Evolutionary conservation across 1,139 yeast genomes (phyloP), one percentile per base, ranked within the genome.

Genomic region (Debaryomyces psychrophilus): DNA sequence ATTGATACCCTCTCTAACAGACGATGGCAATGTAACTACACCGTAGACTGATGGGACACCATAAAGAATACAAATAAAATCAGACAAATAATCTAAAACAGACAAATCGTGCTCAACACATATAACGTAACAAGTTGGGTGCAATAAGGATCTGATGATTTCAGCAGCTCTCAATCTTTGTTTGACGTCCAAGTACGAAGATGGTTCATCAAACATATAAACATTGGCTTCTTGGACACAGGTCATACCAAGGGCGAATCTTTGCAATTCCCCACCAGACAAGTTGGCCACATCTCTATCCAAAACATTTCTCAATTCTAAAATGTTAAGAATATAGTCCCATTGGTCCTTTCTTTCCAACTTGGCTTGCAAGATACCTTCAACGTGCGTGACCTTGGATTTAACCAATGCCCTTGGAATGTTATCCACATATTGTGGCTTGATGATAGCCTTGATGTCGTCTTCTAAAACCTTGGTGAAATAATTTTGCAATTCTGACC

Each of bases 41-140:
- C 99, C 99, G 67, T 93, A 93, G 43, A 93, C 96, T 4, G 99
- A 92, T 46, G 99, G 97, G 48, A 90, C 95, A 76, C 99, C 99
- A 67, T 93, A 93, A 51, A 93, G 73, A 60, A 93, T 93, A 82
- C 99, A 93, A 50, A 93, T 90, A 60, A 85, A 93, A 73, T 93
- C 99, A 5, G 98, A 92, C 61, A 93, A 79, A 68, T 93, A 93
- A 76, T 93, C 99, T 70, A 93, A 79, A 28, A 93, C 98, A 4
- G 98, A 90, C 70, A 93, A 81, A 81, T 93, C 99, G 79, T 93
- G 99, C 80, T 93, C 99, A 50, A 93, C 99, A 68, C 93, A 92
- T 64, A 93, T 93, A 56, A 93, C 95, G 63, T 90, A 90, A 29
- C 81, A 78, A 43, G 90, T 81, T 45, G 93, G 82, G 49, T 73